Evolutionary conservation across 345 rosid species (phyloP).

Genomic region (Ricinus communis): DNA sequence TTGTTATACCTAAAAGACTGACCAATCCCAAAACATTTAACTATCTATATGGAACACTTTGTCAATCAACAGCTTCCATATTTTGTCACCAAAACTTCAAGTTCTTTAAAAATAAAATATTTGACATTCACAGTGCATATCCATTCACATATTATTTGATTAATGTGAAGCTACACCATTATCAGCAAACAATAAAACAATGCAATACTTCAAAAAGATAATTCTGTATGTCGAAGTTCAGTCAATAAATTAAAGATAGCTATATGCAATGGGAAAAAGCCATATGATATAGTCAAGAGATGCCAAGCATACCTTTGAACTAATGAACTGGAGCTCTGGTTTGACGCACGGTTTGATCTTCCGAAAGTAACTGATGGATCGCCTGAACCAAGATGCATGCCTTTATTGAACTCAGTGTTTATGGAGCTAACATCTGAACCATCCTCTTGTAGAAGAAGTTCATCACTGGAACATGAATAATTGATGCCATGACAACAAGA

Average conservation of each 20-base stretch:
- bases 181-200: not conserved
- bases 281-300: not conserved
- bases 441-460: slow-evolving; percentile 87
- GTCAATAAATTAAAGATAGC: not conserved
- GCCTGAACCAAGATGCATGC: slow-evolving; percentile 65
- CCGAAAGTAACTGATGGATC: slow-evolving; percentile 51
- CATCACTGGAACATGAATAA: slow-evolving; percentile 61
- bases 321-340: slow-evolving; percentile 45
- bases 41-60: not conserved
- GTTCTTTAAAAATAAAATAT: not conserved
- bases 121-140: not conserved
- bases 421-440: slow-evolving; percentile 53
- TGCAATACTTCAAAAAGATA: too few relatives aligned
- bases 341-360: slow-evolving; percentile 47
- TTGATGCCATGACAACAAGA: slow-evolving; percentile 3
- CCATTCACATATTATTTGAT: not conserved
- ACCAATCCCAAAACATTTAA: not conserved
- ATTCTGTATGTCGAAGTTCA: not conserved
- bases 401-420: slow-evolving; percentile 60
- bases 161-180: not conserved
- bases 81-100: not conserved
- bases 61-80: not conserved
- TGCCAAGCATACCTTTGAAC: slow-evolving; percentile 53
- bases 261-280: slow-evolving; percentile 1
- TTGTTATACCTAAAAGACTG: not conserved